phyloP scores from a whole-genome alignment of 345 rosid genomes.

The Populus deltoides region DNA sequence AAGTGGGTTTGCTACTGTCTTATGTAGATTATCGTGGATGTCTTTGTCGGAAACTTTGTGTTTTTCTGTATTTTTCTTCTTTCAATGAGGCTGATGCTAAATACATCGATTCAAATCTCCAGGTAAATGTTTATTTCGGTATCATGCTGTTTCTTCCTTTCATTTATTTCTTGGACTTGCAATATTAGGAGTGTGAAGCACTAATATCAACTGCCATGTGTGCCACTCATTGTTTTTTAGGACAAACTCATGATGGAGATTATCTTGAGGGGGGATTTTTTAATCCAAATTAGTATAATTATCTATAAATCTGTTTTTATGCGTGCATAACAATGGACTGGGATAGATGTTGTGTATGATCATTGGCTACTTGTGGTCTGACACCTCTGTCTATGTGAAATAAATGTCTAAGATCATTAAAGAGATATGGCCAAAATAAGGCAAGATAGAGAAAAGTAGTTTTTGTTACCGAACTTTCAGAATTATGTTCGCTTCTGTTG shows the following conservation, averaged over 20 bases:
- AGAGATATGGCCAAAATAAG: background rate
- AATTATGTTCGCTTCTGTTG: background rate
- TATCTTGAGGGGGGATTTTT: background rate
- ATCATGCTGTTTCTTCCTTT: background rate
- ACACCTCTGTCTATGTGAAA: background rate
- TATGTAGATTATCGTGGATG: slow-evolving; percentile 55
- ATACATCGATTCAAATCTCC: slow-evolving; percentile 25
- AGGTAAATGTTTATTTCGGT: slow-evolving; percentile 38
- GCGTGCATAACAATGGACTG: background rate
- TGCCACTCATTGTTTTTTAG: background rate
- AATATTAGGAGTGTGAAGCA: background rate
- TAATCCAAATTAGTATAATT: background rate
- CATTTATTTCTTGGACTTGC: background rate
- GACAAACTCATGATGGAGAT: background rate
- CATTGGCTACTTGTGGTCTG: background rate
- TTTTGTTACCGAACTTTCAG: background rate
- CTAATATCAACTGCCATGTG: background rate
- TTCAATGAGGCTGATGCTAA: slow-evolving; percentile 40
- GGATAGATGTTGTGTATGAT: background rate
- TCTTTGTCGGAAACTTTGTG: slow-evolving; percentile 53
- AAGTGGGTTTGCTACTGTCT: background rate
- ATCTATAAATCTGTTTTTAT: background rate
- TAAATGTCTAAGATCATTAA: background rate
- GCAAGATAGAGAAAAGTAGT: background rate
- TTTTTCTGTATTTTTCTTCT: slow-evolving; percentile 48